Percentiles rank a stretch among this genome's conserved stretches.
Evolutionary conservation across 225 moss, liverwort and hornwort genomes (phyloP).

Genomic region (Physcomitrellopsis africana): DNA sequence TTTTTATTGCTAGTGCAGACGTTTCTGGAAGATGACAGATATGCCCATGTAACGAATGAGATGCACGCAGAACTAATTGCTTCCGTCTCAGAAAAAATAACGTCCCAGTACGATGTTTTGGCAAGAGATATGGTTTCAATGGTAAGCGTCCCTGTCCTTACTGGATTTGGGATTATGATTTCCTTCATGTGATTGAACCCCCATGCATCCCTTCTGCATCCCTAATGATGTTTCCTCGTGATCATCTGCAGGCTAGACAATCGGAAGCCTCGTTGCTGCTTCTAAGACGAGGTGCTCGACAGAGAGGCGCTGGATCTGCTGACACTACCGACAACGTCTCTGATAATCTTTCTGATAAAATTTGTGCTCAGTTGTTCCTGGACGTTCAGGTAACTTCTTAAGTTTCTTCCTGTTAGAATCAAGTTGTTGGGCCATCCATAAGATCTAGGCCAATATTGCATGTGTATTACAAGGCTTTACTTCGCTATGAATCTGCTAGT

Average conservation of each 20-base stretch:
- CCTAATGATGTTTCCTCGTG: conserved; percentile 2
- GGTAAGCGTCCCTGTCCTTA: conserved; percentile 43
- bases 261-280: conserved; percentile 78
- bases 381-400: conserved; percentile 74
- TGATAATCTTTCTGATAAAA: conserved; percentile 79
- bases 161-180: conserved; percentile 1
- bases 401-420: background rate
- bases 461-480: background rate
- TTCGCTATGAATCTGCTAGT: background rate
- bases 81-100: conserved; percentile 80
- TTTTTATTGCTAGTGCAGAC: conserved; percentile 42
- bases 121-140: conserved; percentile 79
- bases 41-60: conserved; percentile 52
- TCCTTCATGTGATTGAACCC: conserved; percentile 12
- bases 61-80: conserved; percentile 61
- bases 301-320: conserved; percentile 77
- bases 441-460: background rate
- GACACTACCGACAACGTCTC: conserved; percentile 85
- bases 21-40: conserved; percentile 77
- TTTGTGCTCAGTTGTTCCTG: conserved; percentile 88
- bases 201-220: background rate
- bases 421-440: conserved; percentile 9
- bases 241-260: conserved; percentile 65
- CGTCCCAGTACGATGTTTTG: conserved; percentile 72
- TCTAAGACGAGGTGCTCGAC: conserved; percentile 72